phyloP scores from a whole-genome alignment of 1,284 basidiomycete species.

The Takashimella koratensis region DNA sequence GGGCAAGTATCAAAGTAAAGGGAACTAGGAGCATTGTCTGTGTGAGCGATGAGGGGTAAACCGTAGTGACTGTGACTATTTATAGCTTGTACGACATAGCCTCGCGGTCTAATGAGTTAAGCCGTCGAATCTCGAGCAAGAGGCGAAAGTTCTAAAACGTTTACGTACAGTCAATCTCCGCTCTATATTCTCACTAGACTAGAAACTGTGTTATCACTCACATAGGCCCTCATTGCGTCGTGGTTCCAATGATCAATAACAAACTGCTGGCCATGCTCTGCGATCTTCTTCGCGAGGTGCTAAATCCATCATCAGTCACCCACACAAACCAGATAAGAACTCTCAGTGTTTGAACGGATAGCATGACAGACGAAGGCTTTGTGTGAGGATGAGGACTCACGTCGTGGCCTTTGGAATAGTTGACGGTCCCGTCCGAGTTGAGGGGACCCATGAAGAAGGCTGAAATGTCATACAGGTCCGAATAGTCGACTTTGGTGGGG shows the following conservation, averaged over 20 bases:
- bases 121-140: constrained; percentile 42
- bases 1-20: too few relatives aligned
- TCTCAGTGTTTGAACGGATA: too few relatives aligned
- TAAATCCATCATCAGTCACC: too few relatives aligned
- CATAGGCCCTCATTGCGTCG: constrained; percentile 52
- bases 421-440: constrained; percentile 37
- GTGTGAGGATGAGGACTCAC: too few relatives aligned
- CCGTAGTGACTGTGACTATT: too few relatives aligned
- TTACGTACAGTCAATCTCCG: neutral
- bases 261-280: constrained; percentile 50
- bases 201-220: constrained; percentile 21
- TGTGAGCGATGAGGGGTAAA: too few relatives aligned
- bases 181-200: neutral
- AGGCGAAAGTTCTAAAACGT: constrained; percentile 42
- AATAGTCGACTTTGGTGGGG: constrained; percentile 51
- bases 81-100: constrained; percentile 29
- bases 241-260: constrained; percentile 51
- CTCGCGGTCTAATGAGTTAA: constrained; percentile 41
- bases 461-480: constrained; percentile 52
- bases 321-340: too few relatives aligned
- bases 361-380: too few relatives aligned
- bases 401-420: constrained; percentile 39
- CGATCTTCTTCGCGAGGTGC: constrained; percentile 53
- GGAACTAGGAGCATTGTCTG: too few relatives aligned
- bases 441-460: constrained; percentile 51